Conservation (phyloP, 495 filamentous ascomycete species). For the Friedmanniomyces endolithicus region DNA sequence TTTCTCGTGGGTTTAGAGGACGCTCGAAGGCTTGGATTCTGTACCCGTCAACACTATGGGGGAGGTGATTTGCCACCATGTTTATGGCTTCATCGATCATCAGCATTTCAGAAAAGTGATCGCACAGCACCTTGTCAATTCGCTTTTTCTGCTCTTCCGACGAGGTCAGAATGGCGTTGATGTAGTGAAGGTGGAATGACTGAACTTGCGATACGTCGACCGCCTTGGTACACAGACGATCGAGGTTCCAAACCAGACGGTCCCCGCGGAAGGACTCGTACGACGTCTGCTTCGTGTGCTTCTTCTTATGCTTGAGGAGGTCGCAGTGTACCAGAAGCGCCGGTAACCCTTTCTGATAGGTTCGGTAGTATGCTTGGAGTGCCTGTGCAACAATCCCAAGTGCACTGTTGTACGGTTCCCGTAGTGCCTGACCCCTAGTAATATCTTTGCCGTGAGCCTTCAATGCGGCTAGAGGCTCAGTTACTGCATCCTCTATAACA, state of each 20-base stretch:
- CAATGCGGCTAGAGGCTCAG: too few species aligned
- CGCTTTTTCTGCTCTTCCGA: neutral
- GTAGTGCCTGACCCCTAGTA: neutral
- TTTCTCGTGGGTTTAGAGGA: neutral
- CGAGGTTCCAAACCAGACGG: neutral
- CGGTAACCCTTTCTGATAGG: neutral
- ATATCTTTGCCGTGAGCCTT: too few species aligned
- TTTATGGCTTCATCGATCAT: neutral
- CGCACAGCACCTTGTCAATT: neutral
- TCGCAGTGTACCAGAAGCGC: neutral
- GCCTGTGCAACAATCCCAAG: neutral
- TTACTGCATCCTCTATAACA: too few species aligned
- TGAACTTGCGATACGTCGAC: neutral
- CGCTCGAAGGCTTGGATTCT: neutral
- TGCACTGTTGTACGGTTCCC: neutral
- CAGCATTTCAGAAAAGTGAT: neutral
- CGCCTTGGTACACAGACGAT: neutral
- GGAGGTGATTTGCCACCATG: neutral
- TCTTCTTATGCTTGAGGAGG: neutral
- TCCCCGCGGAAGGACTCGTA: neutral
- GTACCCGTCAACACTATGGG: neutral
- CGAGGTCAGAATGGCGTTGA: neutral
- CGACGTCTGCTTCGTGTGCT: neutral
- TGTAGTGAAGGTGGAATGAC: neutral
- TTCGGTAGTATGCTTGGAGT: neutral